A percentile compares a stretch with the other conserved stretches of the same genome.
phyloP scores from a whole-genome alignment of 306 rosid genomes.

The Calophaca sinica region DNA sequence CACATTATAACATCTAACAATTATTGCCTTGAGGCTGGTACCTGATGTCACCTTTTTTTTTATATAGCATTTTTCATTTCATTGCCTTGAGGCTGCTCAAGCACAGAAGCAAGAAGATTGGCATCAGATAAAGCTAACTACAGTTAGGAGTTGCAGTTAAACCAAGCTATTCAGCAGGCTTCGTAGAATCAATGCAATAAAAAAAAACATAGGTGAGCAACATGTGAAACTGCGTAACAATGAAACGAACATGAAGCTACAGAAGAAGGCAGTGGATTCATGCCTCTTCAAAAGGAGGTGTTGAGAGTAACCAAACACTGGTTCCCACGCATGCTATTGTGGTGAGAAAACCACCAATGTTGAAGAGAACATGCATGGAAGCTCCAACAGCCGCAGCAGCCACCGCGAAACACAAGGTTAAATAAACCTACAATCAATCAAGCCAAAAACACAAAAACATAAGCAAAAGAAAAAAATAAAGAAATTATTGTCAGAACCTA shows the following conservation, averaged over 20 bases:
- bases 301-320: constrained; percentile 70
- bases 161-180: too few relatives aligned
- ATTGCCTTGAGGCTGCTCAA: too few relatives aligned
- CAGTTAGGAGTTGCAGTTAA: too few relatives aligned
- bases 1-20: too few relatives aligned
- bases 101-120: too few relatives aligned
- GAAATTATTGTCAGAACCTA: not conserved
- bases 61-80: too few relatives aligned
- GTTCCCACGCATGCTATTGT: constrained; percentile 63
- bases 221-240: constrained; percentile 13
- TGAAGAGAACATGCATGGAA: constrained; percentile 75
- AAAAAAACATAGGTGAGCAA: not conserved
- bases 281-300: constrained; percentile 76
- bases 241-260: not conserved
- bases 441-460: not conserved
- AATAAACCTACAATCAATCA: constrained; percentile 70
- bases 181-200: too few relatives aligned
- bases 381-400: constrained; percentile 80
- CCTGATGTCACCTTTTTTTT: too few relatives aligned
- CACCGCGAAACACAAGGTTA: constrained; percentile 75
- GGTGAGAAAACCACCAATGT: constrained; percentile 92
- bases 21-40: too few relatives aligned
- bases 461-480: not conserved
- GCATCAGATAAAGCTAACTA: too few relatives aligned
- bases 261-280: not conserved